Conservation (phyloP, 352 stramenopile genomes). For the Thraustotheca clavata region DNA sequence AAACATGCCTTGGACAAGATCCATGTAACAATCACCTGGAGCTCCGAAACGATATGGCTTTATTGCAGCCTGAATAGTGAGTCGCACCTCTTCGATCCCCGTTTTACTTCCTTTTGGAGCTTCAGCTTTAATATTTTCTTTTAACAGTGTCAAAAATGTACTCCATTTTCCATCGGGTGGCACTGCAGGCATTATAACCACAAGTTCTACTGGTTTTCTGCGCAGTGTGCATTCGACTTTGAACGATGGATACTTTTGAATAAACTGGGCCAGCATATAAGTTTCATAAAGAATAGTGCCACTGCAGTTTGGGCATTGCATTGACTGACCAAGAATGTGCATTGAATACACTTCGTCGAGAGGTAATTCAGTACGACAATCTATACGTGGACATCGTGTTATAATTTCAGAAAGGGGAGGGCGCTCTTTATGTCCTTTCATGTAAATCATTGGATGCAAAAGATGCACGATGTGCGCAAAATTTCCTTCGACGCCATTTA, state of each 20-base stretch:
- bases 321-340: neutral
- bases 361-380: neutral
- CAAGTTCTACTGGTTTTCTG: neutral
- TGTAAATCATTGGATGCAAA: slow-evolving; percentile 7
- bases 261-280: neutral
- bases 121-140: neutral
- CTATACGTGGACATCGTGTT: neutral
- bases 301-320: neutral
- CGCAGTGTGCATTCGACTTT: neutral
- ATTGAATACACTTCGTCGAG: neutral
- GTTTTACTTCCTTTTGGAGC: neutral
- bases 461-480: slow-evolving; percentile 18
- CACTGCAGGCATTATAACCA: neutral
- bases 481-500: neutral
- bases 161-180: neutral
- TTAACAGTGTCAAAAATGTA: neutral
- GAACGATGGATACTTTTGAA: neutral
- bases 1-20: slow-evolving; percentile 17
- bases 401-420: neutral
- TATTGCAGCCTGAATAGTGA: neutral
- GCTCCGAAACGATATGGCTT: neutral
- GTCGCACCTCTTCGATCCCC: neutral
- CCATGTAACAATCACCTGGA: neutral
- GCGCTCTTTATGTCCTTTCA: neutral
- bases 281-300: neutral